Conservation (phyloP, 768 basidiomycete species). For the Termitomyces bulborhizus region DNA sequence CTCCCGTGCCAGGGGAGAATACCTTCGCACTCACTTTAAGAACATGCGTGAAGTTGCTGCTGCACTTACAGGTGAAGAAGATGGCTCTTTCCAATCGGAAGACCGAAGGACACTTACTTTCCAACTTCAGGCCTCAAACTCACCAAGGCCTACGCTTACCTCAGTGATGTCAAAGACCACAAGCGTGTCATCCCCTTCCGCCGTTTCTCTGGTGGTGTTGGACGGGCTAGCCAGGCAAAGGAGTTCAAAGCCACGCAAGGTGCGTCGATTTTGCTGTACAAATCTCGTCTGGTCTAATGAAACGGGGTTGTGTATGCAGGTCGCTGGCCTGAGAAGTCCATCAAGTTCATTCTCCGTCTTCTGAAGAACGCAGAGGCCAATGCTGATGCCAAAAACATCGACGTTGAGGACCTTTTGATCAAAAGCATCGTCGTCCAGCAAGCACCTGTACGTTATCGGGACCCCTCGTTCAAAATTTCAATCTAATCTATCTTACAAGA, state of each 20-base stretch:
- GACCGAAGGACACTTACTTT: slow-evolving; percentile 1
- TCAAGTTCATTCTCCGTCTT: slow-evolving; percentile 89
- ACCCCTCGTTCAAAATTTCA: slow-evolving; percentile 1
- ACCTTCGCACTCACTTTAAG: slow-evolving; percentile 99
- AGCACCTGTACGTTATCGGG: slow-evolving; percentile 73
- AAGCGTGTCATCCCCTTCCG: slow-evolving; percentile 97
- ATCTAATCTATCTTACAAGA: slow-evolving; percentile 37
- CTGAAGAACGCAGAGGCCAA: slow-evolving; percentile 99
- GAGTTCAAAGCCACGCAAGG: slow-evolving; percentile 97
- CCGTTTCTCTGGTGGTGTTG: slow-evolving; percentile 92
- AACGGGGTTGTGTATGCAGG: slow-evolving; percentile 38
- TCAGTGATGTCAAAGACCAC: slow-evolving; percentile 92
- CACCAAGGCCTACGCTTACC: slow-evolving; percentile 92
- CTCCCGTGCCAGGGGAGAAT: slow-evolving; percentile 90
- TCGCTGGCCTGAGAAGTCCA: slow-evolving; percentile 99
- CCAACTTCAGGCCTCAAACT: slow-evolving; percentile 73
- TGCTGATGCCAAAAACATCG: slow-evolving; percentile 95
- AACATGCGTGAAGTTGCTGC: slow-evolving; percentile 99
- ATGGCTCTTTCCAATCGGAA: not conserved
- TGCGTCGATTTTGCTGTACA: slow-evolving; percentile 29
- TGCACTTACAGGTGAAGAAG: slow-evolving; percentile 71
- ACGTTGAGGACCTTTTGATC: slow-evolving; percentile 87
- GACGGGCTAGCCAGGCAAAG: slow-evolving; percentile 91
- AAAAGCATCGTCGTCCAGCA: slow-evolving; percentile 98
- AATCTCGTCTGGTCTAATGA: slow-evolving; percentile 1